phyloP scores from a whole-genome alignment of 345 rosid species.

The Eucalyptus marginata region DNA sequence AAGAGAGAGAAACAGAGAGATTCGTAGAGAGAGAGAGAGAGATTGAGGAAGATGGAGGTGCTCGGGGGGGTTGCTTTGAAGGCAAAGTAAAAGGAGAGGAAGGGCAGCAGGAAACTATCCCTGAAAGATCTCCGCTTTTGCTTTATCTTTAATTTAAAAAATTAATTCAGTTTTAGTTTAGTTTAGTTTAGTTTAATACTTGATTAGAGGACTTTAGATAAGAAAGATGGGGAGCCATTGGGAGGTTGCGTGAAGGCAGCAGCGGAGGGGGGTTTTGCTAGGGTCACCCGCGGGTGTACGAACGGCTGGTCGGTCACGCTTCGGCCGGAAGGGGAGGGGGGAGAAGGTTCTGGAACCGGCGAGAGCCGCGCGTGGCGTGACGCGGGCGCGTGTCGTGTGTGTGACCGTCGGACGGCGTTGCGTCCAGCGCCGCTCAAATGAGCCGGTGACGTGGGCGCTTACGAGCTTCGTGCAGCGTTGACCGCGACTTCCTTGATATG shows the following conservation, averaged over 20 bases:
- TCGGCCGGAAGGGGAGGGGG: background rate
- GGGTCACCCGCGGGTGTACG: background rate
- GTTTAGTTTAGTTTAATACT: background rate
- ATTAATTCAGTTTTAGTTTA: too few species aligned
- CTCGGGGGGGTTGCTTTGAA: background rate
- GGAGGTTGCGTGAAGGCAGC: background rate
- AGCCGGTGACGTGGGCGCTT: background rate
- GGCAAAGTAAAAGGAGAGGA: background rate
- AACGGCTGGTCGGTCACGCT: background rate
- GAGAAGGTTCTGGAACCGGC: background rate
- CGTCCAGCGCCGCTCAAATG: too few species aligned
- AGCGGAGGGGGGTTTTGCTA: background rate
- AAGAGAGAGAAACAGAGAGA: background rate
- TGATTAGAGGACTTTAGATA: background rate
- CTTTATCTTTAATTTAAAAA: too few species aligned
- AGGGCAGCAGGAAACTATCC: background rate
- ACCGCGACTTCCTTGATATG: background rate
- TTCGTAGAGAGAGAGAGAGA: background rate
- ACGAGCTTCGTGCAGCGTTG: background rate
- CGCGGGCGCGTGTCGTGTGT: too few species aligned
- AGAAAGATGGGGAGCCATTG: background rate
- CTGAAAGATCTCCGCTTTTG: background rate
- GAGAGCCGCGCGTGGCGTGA: background rate
- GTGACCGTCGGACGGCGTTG: background rate
- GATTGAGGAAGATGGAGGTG: background rate